Base-by-base conservation (phyloP, 2,329 filamentous ascomycete species). In the Rutstroemia sp. region DNA sequence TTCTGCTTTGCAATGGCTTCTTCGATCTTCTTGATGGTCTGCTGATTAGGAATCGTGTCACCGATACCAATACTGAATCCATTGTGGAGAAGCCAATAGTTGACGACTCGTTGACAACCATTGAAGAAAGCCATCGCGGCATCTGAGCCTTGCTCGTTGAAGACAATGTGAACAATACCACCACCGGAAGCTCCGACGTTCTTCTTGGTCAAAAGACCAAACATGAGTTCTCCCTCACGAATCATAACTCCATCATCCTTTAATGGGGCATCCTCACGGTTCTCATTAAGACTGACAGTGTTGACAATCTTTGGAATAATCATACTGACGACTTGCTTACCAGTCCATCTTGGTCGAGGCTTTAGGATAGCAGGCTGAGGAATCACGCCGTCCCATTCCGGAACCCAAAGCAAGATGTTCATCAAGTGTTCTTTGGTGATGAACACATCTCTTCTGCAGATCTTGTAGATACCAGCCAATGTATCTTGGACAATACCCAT, bases 401-500 rank as follows among this genome's bases (percentile, higher is more conserved):
- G 94, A 53, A 99, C 91, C 92, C 92, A 99, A 63, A 99, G 80
- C 78, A 99, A 87, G 64, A 95, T 81, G 71, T 96, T 95, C 91
- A 96, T 97, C 62, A 99, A 88, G 70, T 92, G 80, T 64, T 96
- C 88, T 71, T 92, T 92, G 57, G 83, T 87, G 58, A 99, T 75
- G 74, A 99, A 96, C 30, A 89, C 84, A 71, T 99, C 94, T 70
- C 92, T 86, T 65, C 91, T 88, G 67, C 88, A 96, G 64, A 99
- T 85, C 77, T 99, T 99, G 82, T 96, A 99, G 45, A 91, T 87
- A 74, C 95, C 94, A 64, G 92, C 94, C 58, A 99, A 80, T 23
- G 92, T 96, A 72, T 99, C 94, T 72, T 99, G 94, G 21, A 99
- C 94, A 64, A 99, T 97, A 83, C 95, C 95, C 95, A 99, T 99